Evolutionary conservation across 495 filamentous ascomycete genomes (phyloP).

Genomic region (Lepidopterella palustris): DNA sequence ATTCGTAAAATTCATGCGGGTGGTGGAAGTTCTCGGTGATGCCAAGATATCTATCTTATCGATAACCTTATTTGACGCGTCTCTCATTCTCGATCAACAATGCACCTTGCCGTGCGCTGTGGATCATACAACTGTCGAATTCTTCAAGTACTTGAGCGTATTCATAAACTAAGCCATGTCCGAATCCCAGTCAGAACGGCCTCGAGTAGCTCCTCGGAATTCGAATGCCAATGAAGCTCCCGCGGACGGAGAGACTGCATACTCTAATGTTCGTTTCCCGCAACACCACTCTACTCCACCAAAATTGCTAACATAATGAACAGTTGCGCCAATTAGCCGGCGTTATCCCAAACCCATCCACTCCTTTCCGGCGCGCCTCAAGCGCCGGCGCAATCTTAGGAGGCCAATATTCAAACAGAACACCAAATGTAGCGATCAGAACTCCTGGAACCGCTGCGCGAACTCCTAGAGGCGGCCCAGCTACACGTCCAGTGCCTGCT

Average conservation of each 20-base stretch:
- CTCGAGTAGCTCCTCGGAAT: slow-evolving; percentile 34
- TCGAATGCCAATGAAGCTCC: slow-evolving; percentile 28
- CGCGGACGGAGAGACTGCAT: slow-evolving; percentile 31
- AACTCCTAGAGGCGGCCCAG: slow-evolving; percentile 21
- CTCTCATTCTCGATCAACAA: slow-evolving; percentile 4
- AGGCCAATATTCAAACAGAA: slow-evolving; percentile 10
- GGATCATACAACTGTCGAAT: no score
- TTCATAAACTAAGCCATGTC: slow-evolving; percentile 13
- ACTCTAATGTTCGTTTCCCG: slow-evolving; percentile 27
- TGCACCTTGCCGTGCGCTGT: not conserved
- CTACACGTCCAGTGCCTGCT: slow-evolving; percentile 27
- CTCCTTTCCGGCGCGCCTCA: slow-evolving; percentile 33
- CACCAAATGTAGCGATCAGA: slow-evolving; percentile 16
- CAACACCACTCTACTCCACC: not conserved
- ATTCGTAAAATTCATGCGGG: not conserved
- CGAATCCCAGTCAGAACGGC: slow-evolving; percentile 19
- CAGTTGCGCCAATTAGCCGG: slow-evolving; percentile 36
- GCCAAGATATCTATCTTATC: slow-evolving; percentile 1
- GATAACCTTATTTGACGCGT: slow-evolving; percentile 8
- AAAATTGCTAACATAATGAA: not conserved
- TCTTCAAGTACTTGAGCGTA: no score
- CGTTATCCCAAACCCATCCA: slow-evolving; percentile 35
- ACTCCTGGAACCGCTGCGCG: slow-evolving; percentile 30
- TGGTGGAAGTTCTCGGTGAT: slow-evolving; percentile 13
- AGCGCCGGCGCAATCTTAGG: slow-evolving; percentile 18